Evolutionary conservation across 306 rosid genomes (phyloP), one percentile per base, ranked within the genome.

Genomic region (Delonix regia): DNA sequence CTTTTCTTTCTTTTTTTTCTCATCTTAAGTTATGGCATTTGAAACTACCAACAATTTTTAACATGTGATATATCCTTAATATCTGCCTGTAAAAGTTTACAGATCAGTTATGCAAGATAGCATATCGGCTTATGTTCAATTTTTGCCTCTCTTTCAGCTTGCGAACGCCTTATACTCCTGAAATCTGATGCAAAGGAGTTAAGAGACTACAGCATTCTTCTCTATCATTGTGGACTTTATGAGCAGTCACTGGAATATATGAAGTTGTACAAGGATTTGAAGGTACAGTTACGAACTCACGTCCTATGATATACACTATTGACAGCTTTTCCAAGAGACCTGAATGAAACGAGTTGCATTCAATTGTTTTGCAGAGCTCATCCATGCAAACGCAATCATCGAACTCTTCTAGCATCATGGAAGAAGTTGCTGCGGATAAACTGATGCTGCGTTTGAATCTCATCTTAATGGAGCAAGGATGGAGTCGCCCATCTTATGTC

Each of bases 201-300:
- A 48, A 86, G 97, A 81, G 99, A 94, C 78, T 94, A 92, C 79
- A 89, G 97, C 87, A 85, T 89, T 83, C 99, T 94, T 76, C 97
- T 94, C 72, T 92, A 94, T 79, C 99, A 90, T 38, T 94, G 97
- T 82, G 97, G 97, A 53, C 87, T 90, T 51, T 90, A 83, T 67
- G 83, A 89, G 80, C 87, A 85, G 81, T 89, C 99, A 7, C 81
- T 83, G 53, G 84, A 90, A 48, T 87, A 89, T 79, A 57, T 92
- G 76, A 89, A 81, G 71, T 56, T 87, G 81, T 90, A 87, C 73
- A 83, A 56, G 69, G 95, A 89, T 28, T 78, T 74, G 9, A 81
- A 87, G 97, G 99, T 87, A 81, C 21, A 22, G 38, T 71, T 73
- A 65, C 67, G 15, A 73, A 39, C 74, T n/a, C n/a, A n/a, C n/a